A percentile compares a stretch with the other conserved stretches of the same genome.
phyloP scores from a whole-genome alignment of 176 grass and related monocot species.

The Ensete ventricosum region DNA sequence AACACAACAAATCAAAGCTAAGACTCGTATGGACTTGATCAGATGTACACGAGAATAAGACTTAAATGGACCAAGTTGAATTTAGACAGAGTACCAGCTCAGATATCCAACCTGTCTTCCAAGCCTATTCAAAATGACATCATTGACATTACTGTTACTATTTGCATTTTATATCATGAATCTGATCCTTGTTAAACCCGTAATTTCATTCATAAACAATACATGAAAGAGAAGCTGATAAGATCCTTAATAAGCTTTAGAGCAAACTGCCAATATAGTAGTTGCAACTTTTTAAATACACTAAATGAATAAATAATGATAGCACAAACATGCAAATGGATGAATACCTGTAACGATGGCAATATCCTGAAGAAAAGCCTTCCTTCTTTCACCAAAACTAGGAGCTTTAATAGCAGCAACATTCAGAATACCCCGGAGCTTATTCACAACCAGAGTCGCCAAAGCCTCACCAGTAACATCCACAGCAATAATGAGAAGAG shows the following conservation, averaged over 20 bases:
- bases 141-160: too few species aligned
- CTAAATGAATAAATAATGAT: not conserved
- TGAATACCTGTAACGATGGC: conserved; percentile 13
- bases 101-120: too few species aligned
- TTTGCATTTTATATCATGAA: too few species aligned
- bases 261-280: not conserved
- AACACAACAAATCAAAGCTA: too few species aligned
- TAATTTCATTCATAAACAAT: not conserved
- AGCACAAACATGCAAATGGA: not conserved
- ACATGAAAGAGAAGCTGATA: not conserved
- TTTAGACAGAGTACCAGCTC: too few species aligned
- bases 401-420: conserved; percentile 17
- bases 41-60: too few species aligned
- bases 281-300: not conserved
- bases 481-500: conserved; percentile 18
- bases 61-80: too few species aligned
- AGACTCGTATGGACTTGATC: too few species aligned
- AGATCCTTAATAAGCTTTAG: not conserved
- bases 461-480: conserved; percentile 19
- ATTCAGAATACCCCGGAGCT: conserved; percentile 16
- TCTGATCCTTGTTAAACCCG: too few species aligned
- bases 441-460: conserved; percentile 18
- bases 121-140: too few species aligned
- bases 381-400: conserved; percentile 15
- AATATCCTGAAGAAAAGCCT: conserved; percentile 23